These are phyloP conservation scores for Cymbopogon citratus DNA, from an alignment of 176 grass and related monocot genomes.

Conservation along the genomic window DNA sequence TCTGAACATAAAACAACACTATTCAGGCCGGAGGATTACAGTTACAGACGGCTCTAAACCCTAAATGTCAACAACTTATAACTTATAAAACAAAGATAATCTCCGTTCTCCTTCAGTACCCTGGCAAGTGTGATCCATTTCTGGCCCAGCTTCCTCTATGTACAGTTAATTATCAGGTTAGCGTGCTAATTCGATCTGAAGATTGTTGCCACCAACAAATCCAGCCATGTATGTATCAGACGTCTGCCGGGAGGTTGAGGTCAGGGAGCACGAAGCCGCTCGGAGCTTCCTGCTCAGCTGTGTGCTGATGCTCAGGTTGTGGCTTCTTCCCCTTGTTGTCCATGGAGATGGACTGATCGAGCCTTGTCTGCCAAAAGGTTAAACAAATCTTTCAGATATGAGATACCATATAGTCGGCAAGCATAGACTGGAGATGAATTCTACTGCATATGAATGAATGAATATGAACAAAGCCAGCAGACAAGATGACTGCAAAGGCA, in stretches of 20 bases:
- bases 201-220: neutral
- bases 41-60: neutral
- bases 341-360: neutral
- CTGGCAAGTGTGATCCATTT: neutral
- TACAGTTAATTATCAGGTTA: constrained; percentile 39
- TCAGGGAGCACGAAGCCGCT: constrained; percentile 39
- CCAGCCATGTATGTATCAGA: neutral
- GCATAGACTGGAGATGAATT: neutral
- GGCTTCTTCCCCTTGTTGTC: constrained; percentile 2
- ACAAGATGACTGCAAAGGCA: neutral
- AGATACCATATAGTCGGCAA: neutral
- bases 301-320: neutral
- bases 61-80: constrained; percentile 19
- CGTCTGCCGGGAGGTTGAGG: constrained; percentile 40
- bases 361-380: constrained; percentile 16
- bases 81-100: constrained; percentile 7
- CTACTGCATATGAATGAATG: neutral
- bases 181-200: neutral
- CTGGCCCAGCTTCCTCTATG: constrained; percentile 11
- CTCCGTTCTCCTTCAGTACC: neutral
- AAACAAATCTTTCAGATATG: neutral
- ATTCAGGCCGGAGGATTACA: neutral
- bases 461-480: neutral
- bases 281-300: neutral
- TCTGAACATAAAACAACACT: constrained; percentile 2